Conservation (phyloP, 768 basidiomycete genomes). For the Hypholoma sublateritium region DNA sequence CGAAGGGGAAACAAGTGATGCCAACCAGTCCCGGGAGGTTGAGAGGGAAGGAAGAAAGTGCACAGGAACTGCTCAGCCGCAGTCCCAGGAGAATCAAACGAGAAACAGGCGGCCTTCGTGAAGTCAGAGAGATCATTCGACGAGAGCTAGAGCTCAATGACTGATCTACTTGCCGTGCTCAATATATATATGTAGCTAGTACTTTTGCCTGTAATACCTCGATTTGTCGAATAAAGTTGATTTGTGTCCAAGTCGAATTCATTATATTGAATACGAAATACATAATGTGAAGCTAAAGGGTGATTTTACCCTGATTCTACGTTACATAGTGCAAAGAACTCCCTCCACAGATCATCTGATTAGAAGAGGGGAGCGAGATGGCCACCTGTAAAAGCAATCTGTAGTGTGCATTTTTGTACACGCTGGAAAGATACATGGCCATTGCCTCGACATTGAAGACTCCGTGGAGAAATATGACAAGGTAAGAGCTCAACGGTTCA, state of each 20-base stretch:
- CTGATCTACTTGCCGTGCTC: slow-evolving; percentile 30
- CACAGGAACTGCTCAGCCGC: slow-evolving; percentile 57
- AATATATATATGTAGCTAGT: slow-evolving; percentile 15
- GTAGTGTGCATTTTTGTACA: slow-evolving; percentile 43
- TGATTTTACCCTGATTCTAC: not conserved
- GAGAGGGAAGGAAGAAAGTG: slow-evolving; percentile 55
- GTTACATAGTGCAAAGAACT: slow-evolving; percentile 26
- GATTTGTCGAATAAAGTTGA: not conserved
- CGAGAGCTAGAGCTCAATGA: slow-evolving; percentile 75
- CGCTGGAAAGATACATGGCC: slow-evolving; percentile 48
- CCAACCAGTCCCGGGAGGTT: slow-evolving; percentile 52
- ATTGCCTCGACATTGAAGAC: slow-evolving; percentile 37
- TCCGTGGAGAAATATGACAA: slow-evolving; percentile 34
- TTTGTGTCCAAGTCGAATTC: not conserved
- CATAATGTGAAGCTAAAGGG: not conserved
- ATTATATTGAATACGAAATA: not conserved
- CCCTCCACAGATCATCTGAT: slow-evolving; percentile 45
- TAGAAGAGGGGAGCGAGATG: slow-evolving; percentile 47
- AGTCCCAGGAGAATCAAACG: slow-evolving; percentile 73
- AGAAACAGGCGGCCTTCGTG: slow-evolving; percentile 71
- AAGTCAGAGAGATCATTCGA: slow-evolving; percentile 81
- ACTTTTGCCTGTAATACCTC: not conserved
- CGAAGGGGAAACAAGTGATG: slow-evolving; percentile 32
- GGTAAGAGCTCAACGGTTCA: slow-evolving; percentile 31
- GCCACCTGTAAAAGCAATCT: slow-evolving; percentile 45